These are phyloP conservation scores for Argentina anserina DNA, from an alignment of 306 rosid species.

Conservation along the genomic window DNA sequence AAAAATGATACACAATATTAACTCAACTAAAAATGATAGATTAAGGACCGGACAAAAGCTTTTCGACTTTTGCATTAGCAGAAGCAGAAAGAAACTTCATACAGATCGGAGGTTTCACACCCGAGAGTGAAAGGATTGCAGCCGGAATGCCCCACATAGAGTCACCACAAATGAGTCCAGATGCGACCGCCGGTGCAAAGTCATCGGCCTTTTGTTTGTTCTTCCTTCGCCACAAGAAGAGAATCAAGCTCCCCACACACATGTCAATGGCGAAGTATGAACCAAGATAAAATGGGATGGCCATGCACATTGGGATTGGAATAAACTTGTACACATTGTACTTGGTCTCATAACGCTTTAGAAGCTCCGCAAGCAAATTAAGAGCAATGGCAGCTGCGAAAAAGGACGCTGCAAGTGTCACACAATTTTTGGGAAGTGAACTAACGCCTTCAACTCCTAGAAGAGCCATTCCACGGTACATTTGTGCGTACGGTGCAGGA, in stretches of 20 bases:
- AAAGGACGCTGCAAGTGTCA: conserved; percentile 35
- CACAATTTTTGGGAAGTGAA: conserved; percentile 60
- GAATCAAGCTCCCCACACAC: conserved; percentile 71
- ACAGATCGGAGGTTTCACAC: conserved; percentile 56
- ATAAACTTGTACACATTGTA: conserved; percentile 32
- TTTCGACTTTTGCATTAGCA: conserved; percentile 37
- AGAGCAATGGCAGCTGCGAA: conserved; percentile 33
- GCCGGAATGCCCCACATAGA: conserved; percentile 75
- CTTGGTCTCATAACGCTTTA: conserved; percentile 37
- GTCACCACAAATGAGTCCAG: conserved; percentile 71
- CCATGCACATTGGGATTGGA: conserved; percentile 67
- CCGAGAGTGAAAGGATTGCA: conserved; percentile 49
- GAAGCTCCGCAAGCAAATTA: conserved; percentile 34
- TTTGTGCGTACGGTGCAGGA: conserved; percentile 62
- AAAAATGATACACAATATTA: neutral
- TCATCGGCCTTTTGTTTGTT: conserved; percentile 40
- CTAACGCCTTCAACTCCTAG: conserved; percentile 70
- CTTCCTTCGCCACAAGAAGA: conserved; percentile 41
- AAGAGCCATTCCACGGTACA: conserved; percentile 66
- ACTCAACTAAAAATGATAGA: neutral
- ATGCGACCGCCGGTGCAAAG: conserved; percentile 56
- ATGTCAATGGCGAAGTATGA: conserved; percentile 66
- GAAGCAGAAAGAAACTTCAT: conserved; percentile 59
- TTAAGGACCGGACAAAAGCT: conserved; percentile 19
- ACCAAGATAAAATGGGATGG: conserved; percentile 71